These are phyloP conservation scores for Syzygium syzygioides DNA, from an alignment of 441 rosid genomes.

Conservation along the genomic window DNA sequence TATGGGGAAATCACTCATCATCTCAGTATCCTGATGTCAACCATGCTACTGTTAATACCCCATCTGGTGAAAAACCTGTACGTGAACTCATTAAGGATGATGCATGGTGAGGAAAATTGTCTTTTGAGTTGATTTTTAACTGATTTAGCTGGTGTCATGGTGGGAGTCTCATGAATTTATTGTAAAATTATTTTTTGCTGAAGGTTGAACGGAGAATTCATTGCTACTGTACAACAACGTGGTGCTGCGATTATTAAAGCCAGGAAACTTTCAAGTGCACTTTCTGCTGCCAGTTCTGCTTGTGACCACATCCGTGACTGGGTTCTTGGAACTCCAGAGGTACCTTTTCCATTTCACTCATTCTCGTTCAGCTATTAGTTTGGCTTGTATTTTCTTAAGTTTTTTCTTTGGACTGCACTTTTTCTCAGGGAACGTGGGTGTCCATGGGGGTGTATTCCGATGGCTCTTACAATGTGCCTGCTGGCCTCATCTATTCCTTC, in stretches of 20 bases:
- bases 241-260: background rate
- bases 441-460: conserved; percentile 1
- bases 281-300: background rate
- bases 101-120: background rate
- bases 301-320: conserved; percentile 3
- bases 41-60: background rate
- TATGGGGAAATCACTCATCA: background rate
- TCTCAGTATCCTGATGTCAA: background rate
- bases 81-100: background rate
- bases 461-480: conserved; percentile 1
- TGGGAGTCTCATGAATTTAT: background rate
- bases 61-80: background rate
- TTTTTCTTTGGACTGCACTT: background rate
- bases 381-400: background rate
- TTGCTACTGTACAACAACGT: background rate
- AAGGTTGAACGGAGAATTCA: background rate
- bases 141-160: background rate
- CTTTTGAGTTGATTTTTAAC: background rate
- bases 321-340: background rate
- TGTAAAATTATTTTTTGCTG: background rate
- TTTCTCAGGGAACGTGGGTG: background rate
- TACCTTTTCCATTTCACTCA: background rate
- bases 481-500: background rate
- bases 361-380: background rate
- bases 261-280: background rate